These are phyloP conservation scores for Coleophoma crateriformis DNA, from an alignment of 2,329 filamentous ascomycete genomes.

Conservation along the genomic window DNA sequence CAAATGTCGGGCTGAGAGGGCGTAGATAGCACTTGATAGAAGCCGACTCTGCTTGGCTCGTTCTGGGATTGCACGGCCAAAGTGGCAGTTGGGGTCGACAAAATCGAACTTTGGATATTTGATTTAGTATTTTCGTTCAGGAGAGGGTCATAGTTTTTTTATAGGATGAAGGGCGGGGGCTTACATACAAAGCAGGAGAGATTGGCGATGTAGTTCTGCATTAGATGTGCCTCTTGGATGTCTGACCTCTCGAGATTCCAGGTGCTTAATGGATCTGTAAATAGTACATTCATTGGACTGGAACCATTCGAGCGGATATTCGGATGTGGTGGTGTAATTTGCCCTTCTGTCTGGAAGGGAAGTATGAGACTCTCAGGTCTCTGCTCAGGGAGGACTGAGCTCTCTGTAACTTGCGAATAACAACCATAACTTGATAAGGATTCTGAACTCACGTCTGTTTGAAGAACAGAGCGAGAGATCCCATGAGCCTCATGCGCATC, in stretches of 20 bases:
- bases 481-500: too few species aligned
- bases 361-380: not conserved
- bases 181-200: not conserved
- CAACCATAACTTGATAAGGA: too few species aligned
- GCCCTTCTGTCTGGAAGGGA: not conserved
- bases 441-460: too few species aligned
- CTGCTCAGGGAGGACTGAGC: not conserved
- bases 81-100: not conserved
- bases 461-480: too few species aligned
- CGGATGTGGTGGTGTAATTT: not conserved
- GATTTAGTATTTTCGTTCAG: not conserved
- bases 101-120: not conserved
- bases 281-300: not conserved
- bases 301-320: not conserved
- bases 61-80: not conserved
- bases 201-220: not conserved
- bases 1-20: not conserved
- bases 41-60: not conserved
- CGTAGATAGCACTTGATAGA: not conserved
- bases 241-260: not conserved
- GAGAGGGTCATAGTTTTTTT: not conserved
- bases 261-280: not conserved
- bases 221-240: not conserved
- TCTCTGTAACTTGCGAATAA: not conserved
- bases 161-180: not conserved